Conservation (phyloP, 176 grass and related monocot species). For the Carex parvula region DNA sequence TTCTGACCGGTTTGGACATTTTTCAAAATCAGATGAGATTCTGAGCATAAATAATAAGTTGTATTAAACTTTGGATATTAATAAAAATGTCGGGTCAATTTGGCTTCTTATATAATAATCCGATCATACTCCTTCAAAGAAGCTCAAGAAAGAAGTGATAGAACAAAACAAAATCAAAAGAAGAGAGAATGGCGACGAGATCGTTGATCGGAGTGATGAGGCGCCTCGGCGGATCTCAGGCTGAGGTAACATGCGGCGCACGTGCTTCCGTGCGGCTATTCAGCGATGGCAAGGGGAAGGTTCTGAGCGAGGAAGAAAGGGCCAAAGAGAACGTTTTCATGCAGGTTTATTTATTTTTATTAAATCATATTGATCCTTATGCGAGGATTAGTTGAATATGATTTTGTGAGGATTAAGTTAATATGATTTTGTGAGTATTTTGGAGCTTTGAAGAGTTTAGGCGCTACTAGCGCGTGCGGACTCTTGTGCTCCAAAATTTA, state of each 20-base stretch:
- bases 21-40: no score
- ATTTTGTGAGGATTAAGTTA: not conserved
- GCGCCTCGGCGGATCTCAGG: slow-evolving; percentile 32
- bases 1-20: no score
- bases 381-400: not conserved
- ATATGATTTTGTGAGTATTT: not conserved
- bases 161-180: not conserved
- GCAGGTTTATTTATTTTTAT: slow-evolving; percentile 36
- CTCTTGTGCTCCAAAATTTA: not conserved
- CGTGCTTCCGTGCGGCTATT: slow-evolving; percentile 30
- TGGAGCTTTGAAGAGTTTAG: not conserved
- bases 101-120: not conserved
- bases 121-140: slow-evolving; percentile 8
- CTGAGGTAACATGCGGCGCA: slow-evolving; percentile 4
- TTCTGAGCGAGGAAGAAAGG: slow-evolving; percentile 69
- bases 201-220: slow-evolving; percentile 44
- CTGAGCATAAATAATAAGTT: no score
- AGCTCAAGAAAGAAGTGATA: not conserved
- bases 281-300: slow-evolving; percentile 60
- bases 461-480: not conserved
- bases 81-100: no score
- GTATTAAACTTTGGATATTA: no score
- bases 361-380: not conserved
- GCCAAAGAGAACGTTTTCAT: slow-evolving; percentile 82
- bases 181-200: slow-evolving; percentile 55